These are phyloP conservation scores for Saccharomyces eubayanus DNA, from an alignment of 805 yeast species.

Conservation along the genomic window DNA sequence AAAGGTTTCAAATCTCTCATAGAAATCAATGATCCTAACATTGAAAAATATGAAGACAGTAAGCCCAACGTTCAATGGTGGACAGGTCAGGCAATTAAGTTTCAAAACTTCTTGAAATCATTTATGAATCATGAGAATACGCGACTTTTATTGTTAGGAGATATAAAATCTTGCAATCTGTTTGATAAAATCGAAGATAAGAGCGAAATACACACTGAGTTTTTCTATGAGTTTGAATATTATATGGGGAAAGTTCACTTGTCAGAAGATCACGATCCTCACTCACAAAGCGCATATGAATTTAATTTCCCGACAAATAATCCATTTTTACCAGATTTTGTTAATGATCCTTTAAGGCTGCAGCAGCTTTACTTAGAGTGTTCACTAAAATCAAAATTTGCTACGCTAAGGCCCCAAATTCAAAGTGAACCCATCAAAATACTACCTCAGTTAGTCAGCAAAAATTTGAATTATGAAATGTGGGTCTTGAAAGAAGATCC, in stretches of 20 bases:
- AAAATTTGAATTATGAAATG: constrained; percentile 35
- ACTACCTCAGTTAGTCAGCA: constrained; percentile 33
- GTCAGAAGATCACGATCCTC: not conserved
- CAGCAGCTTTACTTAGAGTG: constrained; percentile 8
- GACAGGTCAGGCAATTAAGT: constrained; percentile 33
- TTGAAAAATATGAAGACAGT: constrained; percentile 24
- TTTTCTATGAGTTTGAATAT: constrained; percentile 40
- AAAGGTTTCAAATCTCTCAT: constrained; percentile 31
- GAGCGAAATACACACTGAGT: constrained; percentile 25
- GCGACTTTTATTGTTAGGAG: constrained; percentile 32
- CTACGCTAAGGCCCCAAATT: constrained; percentile 30
- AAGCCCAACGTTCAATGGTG: constrained; percentile 35
- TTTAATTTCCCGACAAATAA: constrained; percentile 11
- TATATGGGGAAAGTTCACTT: constrained; percentile 10
- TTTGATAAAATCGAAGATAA: not conserved
- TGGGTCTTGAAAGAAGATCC: constrained; percentile 43
- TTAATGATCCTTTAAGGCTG: constrained; percentile 16
- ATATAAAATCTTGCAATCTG: constrained; percentile 5
- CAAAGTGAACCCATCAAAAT: constrained; percentile 21
- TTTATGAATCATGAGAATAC: constrained; percentile 29
- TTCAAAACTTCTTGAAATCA: constrained; percentile 28
- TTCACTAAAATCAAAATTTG: constrained; percentile 18
- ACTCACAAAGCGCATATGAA: not conserved
- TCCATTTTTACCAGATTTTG: constrained; percentile 11
- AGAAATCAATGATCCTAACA: constrained; percentile 4